Evolutionary conservation across 176 grass and related monocot species (phyloP).

Genomic region (Eremochloa ophiuroides): DNA sequence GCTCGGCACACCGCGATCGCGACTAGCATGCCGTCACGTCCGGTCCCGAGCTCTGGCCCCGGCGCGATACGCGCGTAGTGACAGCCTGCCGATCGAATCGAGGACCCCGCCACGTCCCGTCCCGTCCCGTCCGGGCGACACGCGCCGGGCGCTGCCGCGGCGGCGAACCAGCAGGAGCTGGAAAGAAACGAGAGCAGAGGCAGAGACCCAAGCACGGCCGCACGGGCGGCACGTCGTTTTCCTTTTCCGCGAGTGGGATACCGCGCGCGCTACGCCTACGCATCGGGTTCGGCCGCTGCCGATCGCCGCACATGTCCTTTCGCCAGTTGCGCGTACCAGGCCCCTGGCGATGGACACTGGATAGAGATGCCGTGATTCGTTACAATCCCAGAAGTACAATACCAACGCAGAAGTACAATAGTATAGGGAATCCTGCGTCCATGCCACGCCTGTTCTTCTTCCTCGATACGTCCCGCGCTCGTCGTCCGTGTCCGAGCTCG

Average conservation of each 20-base stretch:
- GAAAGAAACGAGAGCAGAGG: no score
- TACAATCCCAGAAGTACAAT: not conserved
- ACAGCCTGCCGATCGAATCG: not conserved
- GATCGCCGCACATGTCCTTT: constrained; percentile 37
- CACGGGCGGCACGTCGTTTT: not conserved
- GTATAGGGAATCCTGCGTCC: no score
- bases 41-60: not conserved
- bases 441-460: no score
- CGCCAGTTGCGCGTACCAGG: not conserved
- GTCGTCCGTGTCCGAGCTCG: no score
- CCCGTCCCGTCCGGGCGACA: not conserved
- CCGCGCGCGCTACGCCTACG: no score
- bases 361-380: not conserved
- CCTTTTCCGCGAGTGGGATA: not conserved
- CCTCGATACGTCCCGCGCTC: no score
- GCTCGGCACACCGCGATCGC: not conserved
- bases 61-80: no score
- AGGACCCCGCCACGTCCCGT: not conserved
- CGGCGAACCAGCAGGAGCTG: not conserved
- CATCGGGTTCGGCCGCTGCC: not conserved
- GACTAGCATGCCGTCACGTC: not conserved
- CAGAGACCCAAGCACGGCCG: not conserved
- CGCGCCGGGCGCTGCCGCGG: not conserved
- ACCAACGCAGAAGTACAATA: no score
- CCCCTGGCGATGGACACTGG: not conserved